Evolutionary conservation across 441 rosid genomes (phyloP), one percentile per base, ranked within the genome.

Genomic region (Viola pubescens): DNA sequence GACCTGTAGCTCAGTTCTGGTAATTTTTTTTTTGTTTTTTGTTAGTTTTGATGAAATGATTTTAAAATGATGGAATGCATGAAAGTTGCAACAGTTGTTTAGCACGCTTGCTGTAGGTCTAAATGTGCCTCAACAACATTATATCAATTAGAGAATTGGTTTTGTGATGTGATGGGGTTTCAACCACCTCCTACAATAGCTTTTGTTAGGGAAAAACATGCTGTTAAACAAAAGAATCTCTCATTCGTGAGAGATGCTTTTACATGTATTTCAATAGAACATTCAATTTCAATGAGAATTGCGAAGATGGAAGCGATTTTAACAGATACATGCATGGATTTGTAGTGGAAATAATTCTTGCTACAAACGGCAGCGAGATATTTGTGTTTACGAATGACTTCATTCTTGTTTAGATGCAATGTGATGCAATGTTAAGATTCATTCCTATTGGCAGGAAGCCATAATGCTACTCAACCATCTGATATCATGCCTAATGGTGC

Each of bases 401-500:
- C 45, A 38, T 42, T 45, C 16, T 52, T 34, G 16, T 16, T 63
- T 54, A 13, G 43, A 60, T 38, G 34, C 34, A 19, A 19, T 19
- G 26, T 19, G 26, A 19, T 19, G 39, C 54, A 52, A 60, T 42
- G 37, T 37, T 48, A 34, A 14, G 19, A 19, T 7, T 16, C 34
- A 8, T 56, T 52, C 56, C 57, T 65, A 69, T 13, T 81, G 52
- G 73, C 86, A 89, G 96, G 89, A 73, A 83, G 70, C 54, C 49
- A 66, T 55, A 81, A 70, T 78, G 79, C 74, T 64, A 64, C 86
- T 39, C 60, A 79, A 72, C 64, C 82, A 3, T 61, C 89, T 46
- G 92, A 83, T 43, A 61, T 62, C 78, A 51, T 71, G 59, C 62
- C 79, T 55, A 59, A 79, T 12, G 85, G 81, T 75, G 78, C 85